Base-by-base conservation (phyloP, 805 yeast species). In the Ogataea populi-albae region DNA sequence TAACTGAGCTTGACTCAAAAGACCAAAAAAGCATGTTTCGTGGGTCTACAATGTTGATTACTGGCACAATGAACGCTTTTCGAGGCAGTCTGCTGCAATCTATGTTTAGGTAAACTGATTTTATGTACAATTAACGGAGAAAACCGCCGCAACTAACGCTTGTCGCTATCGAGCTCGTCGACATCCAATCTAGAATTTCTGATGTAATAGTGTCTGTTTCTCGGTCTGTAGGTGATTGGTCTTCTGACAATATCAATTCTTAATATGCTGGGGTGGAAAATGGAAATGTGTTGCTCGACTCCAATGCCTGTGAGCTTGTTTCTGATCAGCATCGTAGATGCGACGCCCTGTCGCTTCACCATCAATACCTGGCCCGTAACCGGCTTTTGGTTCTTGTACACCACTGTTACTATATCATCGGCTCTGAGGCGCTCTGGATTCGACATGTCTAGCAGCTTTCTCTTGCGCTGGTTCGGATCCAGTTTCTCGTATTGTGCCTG, bases 161-260 rank as follows among this genome's bases (percentile, higher is more conserved):
- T 47, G 25, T 39, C 58, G 14, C 67, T 62, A 51, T 78, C 85
- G 41, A 82, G 60, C 56, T 82, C 88, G 45, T 79, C 81, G 32
- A 81, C 89, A 61, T 86, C 95, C 59, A 79, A 65, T 55, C 77
- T 79, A 34, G 81, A 71, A 61, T 75, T 82, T 66, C 96, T 83
- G 55, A 93, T 83, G 64, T 86, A 93, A 71, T 82, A 89, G 52
- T 87, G 91, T 70, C 86, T 91, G 64, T 79, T 77, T 75, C 95
- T 79, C 44, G 73, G 69, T 69, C 83, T 77, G 62, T 86, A 80
- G 54, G 73, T 75, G 45, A 65, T 61, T 24, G 95, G 91, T 61
- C 81, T 81, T 61, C 84, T 74, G 43, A 91, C 61, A 25, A 88
- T 61, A 62, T 89, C 97, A 35, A 91, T 70, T 60, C 81, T 76